These are phyloP conservation scores for Plectranthus barbatus DNA, from an alignment of 257 asterid genomes.

Conservation along the genomic window DNA sequence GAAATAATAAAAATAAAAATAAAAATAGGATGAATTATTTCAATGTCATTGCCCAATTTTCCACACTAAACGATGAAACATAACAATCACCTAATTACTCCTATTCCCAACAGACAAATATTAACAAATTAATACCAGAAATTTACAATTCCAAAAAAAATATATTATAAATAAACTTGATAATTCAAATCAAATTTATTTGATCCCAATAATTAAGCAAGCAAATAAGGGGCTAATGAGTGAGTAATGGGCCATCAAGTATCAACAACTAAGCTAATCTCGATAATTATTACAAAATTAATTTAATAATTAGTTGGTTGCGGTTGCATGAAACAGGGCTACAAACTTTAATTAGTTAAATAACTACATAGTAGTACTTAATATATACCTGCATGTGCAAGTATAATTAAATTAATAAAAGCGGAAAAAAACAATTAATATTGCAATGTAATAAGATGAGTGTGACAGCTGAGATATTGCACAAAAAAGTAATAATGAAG, in stretches of 20 bases:
- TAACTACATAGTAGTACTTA: background rate
- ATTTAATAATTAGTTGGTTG: background rate
- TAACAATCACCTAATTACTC: too few relatives aligned
- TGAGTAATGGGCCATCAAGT: background rate
- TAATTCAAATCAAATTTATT: background rate
- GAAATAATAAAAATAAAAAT: too few relatives aligned
- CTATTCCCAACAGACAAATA: too few relatives aligned
- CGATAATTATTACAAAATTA: background rate
- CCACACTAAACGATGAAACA: too few relatives aligned
- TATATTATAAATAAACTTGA: too few relatives aligned
- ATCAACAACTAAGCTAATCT: background rate
- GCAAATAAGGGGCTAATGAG: too few relatives aligned
- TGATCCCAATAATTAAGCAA: background rate
- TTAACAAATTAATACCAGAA: too few relatives aligned
- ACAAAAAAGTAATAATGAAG: background rate
- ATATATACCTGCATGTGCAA: background rate
- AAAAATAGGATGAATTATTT: too few relatives aligned
- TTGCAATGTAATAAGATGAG: background rate
- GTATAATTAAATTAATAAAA: background rate
- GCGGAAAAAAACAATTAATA: background rate
- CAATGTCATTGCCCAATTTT: too few relatives aligned
- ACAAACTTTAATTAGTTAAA: background rate
- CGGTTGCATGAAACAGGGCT: background rate
- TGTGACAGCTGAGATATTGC: conserved; percentile 8
- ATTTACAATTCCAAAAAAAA: too few relatives aligned